Conservation (phyloP, 495 filamentous ascomycete genomes). For the Jackrogersella minutella region DNA sequence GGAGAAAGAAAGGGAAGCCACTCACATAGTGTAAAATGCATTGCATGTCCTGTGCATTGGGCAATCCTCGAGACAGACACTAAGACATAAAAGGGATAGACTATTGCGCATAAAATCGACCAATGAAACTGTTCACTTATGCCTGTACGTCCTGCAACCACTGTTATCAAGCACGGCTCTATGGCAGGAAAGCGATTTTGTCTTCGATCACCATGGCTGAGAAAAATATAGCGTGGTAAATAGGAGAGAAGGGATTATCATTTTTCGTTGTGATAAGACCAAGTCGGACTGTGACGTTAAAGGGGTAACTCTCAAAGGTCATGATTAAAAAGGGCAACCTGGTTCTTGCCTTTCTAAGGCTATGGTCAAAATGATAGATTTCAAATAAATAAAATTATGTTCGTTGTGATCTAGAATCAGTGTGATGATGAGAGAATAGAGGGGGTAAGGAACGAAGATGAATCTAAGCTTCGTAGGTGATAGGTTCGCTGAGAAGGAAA, state of each 20-base stretch:
- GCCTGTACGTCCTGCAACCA: constrained; percentile 26
- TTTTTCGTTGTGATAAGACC: constrained; percentile 13
- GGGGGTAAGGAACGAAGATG: no score
- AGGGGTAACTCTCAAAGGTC: constrained; percentile 1
- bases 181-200: constrained; percentile 21
- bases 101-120: constrained; percentile 16
- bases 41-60: constrained; percentile 23
- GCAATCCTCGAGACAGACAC: constrained; percentile 28
- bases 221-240: constrained; percentile 23
- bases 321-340: not conserved
- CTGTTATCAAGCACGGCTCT: constrained; percentile 22
- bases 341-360: not conserved
- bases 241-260: constrained; percentile 2
- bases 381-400: constrained; percentile 4
- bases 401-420: not conserved
- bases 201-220: constrained; percentile 30
- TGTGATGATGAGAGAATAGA: constrained; percentile 13
- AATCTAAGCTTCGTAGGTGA: constrained; percentile 11
- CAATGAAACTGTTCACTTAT: constrained; percentile 24
- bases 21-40: constrained; percentile 29
- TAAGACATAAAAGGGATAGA: constrained; percentile 21
- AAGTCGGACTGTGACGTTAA: constrained; percentile 14
- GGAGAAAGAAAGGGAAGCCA: constrained; percentile 28
- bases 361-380: constrained; percentile 5
- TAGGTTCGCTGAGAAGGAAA: not conserved